Evolutionary conservation across 2,329 filamentous ascomycete species (phyloP).

Genomic region (Arthrobotrys musiformis): DNA sequence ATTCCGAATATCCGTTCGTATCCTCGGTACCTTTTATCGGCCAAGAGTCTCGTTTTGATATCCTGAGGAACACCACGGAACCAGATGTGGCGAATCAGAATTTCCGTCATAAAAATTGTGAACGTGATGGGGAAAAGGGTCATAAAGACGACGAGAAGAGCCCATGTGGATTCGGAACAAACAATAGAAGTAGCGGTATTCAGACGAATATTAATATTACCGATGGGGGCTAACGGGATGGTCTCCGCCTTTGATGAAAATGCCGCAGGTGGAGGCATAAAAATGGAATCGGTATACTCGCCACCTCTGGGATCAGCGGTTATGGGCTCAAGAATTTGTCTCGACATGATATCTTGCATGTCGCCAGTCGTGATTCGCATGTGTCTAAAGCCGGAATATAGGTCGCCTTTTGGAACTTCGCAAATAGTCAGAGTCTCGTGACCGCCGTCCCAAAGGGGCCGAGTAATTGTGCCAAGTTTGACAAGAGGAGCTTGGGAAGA

Average conservation of each 20-base stretch:
- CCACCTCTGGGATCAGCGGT: background rate
- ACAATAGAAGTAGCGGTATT: slow-evolving; percentile 46
- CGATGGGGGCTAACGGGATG: background rate
- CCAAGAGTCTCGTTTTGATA: slow-evolving; percentile 6
- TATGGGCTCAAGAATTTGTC: slow-evolving; percentile 22
- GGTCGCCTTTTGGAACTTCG: background rate
- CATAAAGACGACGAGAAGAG: slow-evolving; percentile 27
- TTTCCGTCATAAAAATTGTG: slow-evolving; percentile 26
- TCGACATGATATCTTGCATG: background rate
- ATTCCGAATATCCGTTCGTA: slow-evolving; percentile 23
- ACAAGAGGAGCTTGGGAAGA: background rate
- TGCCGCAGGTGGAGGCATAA: background rate
- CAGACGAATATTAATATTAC: background rate
- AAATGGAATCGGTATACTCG: background rate
- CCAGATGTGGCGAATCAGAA: slow-evolving; percentile 42
- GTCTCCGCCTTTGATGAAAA: background rate
- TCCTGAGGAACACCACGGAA: slow-evolving; percentile 37
- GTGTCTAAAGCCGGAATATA: background rate
- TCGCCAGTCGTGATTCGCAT: background rate
- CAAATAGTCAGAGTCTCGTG: slow-evolving; percentile 25
- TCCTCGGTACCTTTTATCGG: slow-evolving; percentile 5
- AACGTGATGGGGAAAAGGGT: slow-evolving; percentile 31
- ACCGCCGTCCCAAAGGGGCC: slow-evolving; percentile 17
- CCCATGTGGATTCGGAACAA: slow-evolving; percentile 50
- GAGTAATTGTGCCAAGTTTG: background rate